These are phyloP conservation scores for Cladosporium sp. DNA, from an alignment of 2,329 filamentous ascomycete genomes.

Conservation along the genomic window DNA sequence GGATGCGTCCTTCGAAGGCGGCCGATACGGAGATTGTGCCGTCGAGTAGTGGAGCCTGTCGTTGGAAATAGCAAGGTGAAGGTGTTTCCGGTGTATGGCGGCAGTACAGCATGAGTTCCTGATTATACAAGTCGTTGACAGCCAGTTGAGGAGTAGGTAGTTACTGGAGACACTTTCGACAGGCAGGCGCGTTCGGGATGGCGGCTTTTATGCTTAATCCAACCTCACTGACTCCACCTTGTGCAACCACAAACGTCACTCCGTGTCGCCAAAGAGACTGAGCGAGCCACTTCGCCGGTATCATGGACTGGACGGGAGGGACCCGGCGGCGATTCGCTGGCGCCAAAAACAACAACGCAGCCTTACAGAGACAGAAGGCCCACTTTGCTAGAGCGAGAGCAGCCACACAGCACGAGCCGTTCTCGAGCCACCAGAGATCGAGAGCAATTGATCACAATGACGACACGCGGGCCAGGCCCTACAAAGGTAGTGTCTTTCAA, in stretches of 20 bases:
- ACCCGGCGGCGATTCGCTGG: conserved; percentile 33
- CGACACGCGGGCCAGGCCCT: conserved; percentile 2
- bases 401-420: conserved; percentile 20
- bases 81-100: neutral
- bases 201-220: conserved; percentile 17
- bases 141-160: neutral
- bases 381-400: conserved; percentile 47
- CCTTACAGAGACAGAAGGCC: conserved; percentile 45
- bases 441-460: conserved; percentile 9
- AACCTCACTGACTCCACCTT: conserved; percentile 13
- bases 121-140: neutral
- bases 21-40: neutral
- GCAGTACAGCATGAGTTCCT: neutral
- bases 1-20: neutral
- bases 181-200: conserved; percentile 9
- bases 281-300: neutral
- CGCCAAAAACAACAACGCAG: conserved; percentile 37
- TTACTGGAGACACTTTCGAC: neutral
- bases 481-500: neutral
- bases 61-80: neutral
- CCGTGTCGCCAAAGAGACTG: neutral
- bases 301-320: conserved; percentile 54
- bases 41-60: neutral
- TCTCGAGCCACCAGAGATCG: neutral
- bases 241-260: conserved; percentile 2